phyloP scores from a whole-genome alignment of 163 green algal species.

The Botryococcus braunii region DNA sequence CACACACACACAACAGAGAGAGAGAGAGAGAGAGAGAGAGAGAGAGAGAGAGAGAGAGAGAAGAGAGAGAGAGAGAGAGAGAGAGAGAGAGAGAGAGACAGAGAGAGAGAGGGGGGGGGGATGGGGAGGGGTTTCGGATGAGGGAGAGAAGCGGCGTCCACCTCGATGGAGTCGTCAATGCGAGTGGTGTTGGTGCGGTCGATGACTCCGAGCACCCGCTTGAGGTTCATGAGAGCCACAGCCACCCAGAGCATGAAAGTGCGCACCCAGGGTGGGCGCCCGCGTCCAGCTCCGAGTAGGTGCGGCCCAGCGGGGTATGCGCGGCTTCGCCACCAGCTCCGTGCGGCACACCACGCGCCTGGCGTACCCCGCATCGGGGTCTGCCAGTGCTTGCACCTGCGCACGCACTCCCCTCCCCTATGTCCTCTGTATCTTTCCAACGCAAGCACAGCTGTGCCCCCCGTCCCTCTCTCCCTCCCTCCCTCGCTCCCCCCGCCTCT shows the following conservation, averaged over 20 bases:
- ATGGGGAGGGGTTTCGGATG: not conserved
- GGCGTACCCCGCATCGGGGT: too few species aligned
- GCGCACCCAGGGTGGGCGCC: not conserved
- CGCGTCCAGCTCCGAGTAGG: not conserved
- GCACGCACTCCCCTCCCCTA: not conserved
- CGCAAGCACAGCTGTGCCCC: not conserved
- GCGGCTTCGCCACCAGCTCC: not conserved
- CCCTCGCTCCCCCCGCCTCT: too few species aligned
- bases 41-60: too few species aligned
- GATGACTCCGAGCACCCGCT: not conserved
- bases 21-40: too few species aligned
- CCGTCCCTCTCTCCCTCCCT: not conserved
- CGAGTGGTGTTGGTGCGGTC: conserved; percentile 6
- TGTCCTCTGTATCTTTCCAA: not conserved
- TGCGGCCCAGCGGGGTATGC: not conserved
- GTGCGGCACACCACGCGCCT: conserved; percentile 6
- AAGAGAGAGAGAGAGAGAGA: too few species aligned
- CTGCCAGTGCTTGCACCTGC: conserved; percentile 7
- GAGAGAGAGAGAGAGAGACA: too few species aligned
- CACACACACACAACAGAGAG: too few species aligned
- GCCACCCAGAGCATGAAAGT: not conserved
- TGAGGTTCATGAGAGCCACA: not conserved
- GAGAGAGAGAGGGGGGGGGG: not conserved
- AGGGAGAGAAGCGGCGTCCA: not conserved
- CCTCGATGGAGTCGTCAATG: not conserved